Conservation (phyloP, 1,139 yeast species). For the Pichia kudriavzevii region DNA sequence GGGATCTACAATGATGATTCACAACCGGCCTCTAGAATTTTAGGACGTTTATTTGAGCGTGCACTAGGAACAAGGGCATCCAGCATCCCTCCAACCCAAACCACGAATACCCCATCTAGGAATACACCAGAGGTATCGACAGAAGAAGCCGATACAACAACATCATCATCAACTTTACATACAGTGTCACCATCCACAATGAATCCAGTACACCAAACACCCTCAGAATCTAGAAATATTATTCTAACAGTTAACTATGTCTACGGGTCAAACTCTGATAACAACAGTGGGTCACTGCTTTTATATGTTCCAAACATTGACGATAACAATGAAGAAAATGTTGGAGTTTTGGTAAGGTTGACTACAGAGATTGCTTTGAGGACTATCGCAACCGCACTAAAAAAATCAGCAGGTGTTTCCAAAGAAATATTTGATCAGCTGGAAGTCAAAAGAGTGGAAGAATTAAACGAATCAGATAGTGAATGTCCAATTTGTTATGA, state of each 20-base stretch:
- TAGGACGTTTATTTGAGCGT: conserved; percentile 22
- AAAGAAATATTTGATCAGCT: conserved; percentile 41
- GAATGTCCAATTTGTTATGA: conserved; percentile 69
- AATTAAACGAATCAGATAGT: conserved; percentile 29
- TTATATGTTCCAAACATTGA: conserved; percentile 59
- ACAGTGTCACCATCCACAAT: background rate
- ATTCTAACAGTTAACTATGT: conserved; percentile 33
- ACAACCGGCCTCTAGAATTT: conserved; percentile 19
- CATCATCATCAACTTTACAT: background rate
- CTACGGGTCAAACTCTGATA: too few relatives aligned
- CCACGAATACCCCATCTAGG: too few relatives aligned
- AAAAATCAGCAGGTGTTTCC: conserved; percentile 43
- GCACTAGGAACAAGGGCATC: too few relatives aligned
- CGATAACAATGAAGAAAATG: conserved; percentile 44
- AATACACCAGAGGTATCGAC: too few relatives aligned
- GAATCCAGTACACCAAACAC: background rate
- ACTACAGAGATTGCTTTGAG: conserved; percentile 67
- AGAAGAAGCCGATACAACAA: conserved; percentile 2
- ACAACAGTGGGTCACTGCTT: conserved; percentile 46
- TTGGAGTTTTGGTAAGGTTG: conserved; percentile 51
- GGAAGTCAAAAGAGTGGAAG: conserved; percentile 31
- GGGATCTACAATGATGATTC: conserved; percentile 22
- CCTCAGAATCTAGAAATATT: conserved; percentile 29
- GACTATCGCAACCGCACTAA: conserved; percentile 42
- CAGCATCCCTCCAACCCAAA: too few relatives aligned